Base-by-base conservation (phyloP, 1,139 yeast genomes). In the Lodderomyces metapsilosis region DNA sequence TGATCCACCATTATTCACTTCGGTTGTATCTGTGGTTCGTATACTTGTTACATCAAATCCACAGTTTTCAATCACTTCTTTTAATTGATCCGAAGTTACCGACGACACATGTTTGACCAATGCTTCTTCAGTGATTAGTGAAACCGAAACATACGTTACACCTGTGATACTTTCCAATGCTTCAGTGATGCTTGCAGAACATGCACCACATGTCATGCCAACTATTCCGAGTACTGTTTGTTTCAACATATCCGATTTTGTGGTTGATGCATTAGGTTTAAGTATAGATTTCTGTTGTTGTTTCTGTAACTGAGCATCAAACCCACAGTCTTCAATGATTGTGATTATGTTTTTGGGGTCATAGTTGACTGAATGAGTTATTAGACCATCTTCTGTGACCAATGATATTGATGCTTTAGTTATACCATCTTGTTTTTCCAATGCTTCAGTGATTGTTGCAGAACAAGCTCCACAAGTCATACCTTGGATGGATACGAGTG, bases 171-270 rank as follows among this genome's bases (percentile, higher is more conserved):
- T 51, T 42, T 70, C 68, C 22, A 88, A 61, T 1, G 82, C 78
- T 16, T 62, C 61, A 1, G 84, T 78, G 28, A 89, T 78, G 1
- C 91, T 67, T 2, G 80, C 71, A 3, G 82, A 77, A 58, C 96
- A 89, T 0, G 94, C 77, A 2, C 92, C 86, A 56, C 96, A 89
- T 5, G 96, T 88, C 96, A 89, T 89, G 4, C 96, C 96, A 24
- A 52, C 58, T 1, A 84, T 62, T 25, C 68, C 64, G 23, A 80
- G 51, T 3, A 56, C 52, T 3, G 52, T 47, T 24, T 45, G 42
- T 30, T 8, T 41, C 25, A 7, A 37, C 22, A 20, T 8, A 37
- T 11, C 13, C 8, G n/a, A 24, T 24, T 32, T 3, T 32, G 35
- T 18, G 24, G 17, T 16, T 32, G n/a, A n/a, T n/a, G 24, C 15